Conservation (phyloP, 495 filamentous ascomycete genomes). For the Lophiotrema nucula region DNA sequence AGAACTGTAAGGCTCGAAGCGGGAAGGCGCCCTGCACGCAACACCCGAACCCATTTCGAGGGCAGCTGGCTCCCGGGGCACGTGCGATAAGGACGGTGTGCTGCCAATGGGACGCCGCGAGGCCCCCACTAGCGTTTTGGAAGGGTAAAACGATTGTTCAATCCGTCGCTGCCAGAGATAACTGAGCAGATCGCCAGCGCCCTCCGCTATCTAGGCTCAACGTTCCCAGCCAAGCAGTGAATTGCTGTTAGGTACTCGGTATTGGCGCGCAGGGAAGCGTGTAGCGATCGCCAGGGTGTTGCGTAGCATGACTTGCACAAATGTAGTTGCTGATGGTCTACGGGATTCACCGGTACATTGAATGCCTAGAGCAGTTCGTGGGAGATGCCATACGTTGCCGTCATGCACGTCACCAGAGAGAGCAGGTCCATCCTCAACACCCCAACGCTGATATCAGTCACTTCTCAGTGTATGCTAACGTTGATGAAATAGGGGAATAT, state of each 20-base stretch:
- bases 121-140: slow-evolving; percentile 9
- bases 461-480: too few relatives aligned
- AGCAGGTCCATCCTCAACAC: not conserved
- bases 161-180: too few relatives aligned
- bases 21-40: not conserved
- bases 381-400: too few relatives aligned
- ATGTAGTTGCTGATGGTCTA: too few relatives aligned
- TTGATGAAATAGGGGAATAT: too few relatives aligned
- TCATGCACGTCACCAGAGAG: not conserved
- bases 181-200: too few relatives aligned
- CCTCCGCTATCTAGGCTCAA: too few relatives aligned
- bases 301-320: too few relatives aligned
- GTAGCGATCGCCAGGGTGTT: too few relatives aligned
- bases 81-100: slow-evolving; percentile 13
- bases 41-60: not conserved
- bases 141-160: slow-evolving; percentile 26
- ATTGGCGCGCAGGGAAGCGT: not conserved
- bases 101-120: slow-evolving; percentile 11
- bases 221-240: slow-evolving; percentile 25
- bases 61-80: not conserved
- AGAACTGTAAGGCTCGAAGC: slow-evolving; percentile 10
- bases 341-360: too few relatives aligned
- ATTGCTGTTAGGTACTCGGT: slow-evolving; percentile 28
- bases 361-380: too few relatives aligned
- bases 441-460: too few relatives aligned